phyloP scores from a whole-genome alignment of 2,329 filamentous ascomycete genomes.

The Tetracladium maxilliforme region DNA sequence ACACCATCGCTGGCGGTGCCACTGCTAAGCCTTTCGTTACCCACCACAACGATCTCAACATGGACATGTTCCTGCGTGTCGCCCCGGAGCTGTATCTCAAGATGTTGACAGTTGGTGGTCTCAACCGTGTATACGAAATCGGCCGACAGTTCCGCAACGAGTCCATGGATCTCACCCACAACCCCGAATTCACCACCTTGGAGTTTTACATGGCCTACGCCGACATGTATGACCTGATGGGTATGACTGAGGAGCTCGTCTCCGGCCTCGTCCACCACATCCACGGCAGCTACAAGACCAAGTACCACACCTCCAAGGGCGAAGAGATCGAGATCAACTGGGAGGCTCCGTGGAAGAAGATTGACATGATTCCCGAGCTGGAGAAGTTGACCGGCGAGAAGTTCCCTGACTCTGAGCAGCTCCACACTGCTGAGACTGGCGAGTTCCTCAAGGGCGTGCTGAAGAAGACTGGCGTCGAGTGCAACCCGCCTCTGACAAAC shows the following conservation, averaged over 20 bases:
- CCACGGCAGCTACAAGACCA: constrained; percentile 73
- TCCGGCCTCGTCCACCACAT: constrained; percentile 79
- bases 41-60: constrained; percentile 89
- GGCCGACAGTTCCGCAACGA: constrained; percentile 95
- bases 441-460: constrained; percentile 74
- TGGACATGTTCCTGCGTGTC: constrained; percentile 89
- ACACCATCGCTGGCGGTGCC: constrained; percentile 85
- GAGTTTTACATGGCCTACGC: constrained; percentile 96
- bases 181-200: constrained; percentile 94
- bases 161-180: constrained; percentile 83
- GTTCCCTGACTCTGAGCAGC: constrained; percentile 78
- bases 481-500: constrained; percentile 81
- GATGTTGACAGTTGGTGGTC: constrained; percentile 83
- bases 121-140: constrained; percentile 91
- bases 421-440: constrained; percentile 79
- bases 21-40: constrained; percentile 92
- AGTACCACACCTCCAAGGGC: constrained; percentile 73
- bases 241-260: constrained; percentile 85
- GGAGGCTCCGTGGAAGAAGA: constrained; percentile 82
- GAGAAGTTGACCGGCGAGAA: constrained; percentile 85
- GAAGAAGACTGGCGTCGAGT: constrained; percentile 83
- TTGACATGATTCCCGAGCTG: constrained; percentile 91
- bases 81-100: constrained; percentile 95
- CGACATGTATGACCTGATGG: constrained; percentile 83
- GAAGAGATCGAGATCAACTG: constrained; percentile 89